These are phyloP conservation scores for Filosporella fistucella DNA, from an alignment of 495 filamentous ascomycete species.

Conservation along the genomic window DNA sequence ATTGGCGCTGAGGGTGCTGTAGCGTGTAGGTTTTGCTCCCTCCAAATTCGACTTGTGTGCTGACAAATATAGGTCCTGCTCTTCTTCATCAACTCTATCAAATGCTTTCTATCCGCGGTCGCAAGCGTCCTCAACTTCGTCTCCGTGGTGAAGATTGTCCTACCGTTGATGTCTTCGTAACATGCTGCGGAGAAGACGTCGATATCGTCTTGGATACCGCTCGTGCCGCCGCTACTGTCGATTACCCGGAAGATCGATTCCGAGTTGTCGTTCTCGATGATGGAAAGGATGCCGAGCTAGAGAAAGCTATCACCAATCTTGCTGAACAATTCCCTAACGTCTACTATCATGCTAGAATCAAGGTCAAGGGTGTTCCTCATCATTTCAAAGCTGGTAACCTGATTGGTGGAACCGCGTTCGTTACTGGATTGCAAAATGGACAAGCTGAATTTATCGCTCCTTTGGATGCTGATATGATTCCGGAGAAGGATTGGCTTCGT, in stretches of 20 bases:
- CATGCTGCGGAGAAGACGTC: conserved; percentile 46
- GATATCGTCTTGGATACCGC: conserved; percentile 51
- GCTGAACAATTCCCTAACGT: conserved; percentile 32
- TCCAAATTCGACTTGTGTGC: background rate
- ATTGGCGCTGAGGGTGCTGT: conserved; percentile 17
- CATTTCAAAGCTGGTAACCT: conserved; percentile 55
- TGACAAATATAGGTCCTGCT: conserved; percentile 10
- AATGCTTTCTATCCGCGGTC: conserved; percentile 20
- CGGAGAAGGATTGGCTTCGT: conserved; percentile 47
- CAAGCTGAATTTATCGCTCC: conserved; percentile 43
- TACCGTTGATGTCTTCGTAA: conserved; percentile 47
- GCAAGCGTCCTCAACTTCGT: conserved; percentile 33
- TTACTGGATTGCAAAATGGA: conserved; percentile 31
- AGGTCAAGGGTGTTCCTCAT: conserved; percentile 37
- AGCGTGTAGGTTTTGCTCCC: conserved; percentile 11
- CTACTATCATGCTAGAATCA: conserved; percentile 41
- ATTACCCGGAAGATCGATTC: conserved; percentile 45
- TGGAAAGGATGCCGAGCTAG: conserved; percentile 31
- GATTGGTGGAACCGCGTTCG: conserved; percentile 39
- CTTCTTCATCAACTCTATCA: conserved; percentile 21
- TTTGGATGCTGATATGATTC: conserved; percentile 56
- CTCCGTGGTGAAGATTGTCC: conserved; percentile 39
- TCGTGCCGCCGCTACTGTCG: conserved; percentile 38
- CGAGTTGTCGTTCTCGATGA: conserved; percentile 51
- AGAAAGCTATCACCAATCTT: conserved; percentile 26